phyloP scores from a whole-genome alignment of 1,284 basidiomycete species.

The Fomitopsis pinicola region DNA sequence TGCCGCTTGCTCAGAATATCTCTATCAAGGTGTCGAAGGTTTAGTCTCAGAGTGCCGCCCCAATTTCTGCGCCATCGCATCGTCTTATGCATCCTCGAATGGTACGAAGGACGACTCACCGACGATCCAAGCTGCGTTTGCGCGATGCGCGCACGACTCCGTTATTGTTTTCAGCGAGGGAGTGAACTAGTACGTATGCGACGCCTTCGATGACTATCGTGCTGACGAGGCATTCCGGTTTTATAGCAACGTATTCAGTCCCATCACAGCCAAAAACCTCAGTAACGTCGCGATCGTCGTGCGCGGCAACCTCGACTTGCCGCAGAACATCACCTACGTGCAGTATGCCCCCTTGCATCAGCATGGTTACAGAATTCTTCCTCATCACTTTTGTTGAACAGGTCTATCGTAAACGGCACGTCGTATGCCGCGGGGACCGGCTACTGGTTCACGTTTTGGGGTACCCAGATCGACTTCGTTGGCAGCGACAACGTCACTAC shows the following conservation, averaged over 20 bases:
- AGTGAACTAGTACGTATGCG: neutral
- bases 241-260: neutral
- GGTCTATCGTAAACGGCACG: conserved; percentile 1
- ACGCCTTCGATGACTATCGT: too few species aligned
- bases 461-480: neutral
- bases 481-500: neutral
- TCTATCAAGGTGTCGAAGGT: neutral
- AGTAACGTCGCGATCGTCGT: neutral
- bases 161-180: neutral
- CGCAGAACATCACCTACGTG: neutral
- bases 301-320: neutral
- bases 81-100: neutral
- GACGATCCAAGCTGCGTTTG: neutral
- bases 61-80: neutral
- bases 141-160: neutral
- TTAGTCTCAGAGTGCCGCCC: neutral
- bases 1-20: too few species aligned
- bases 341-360: neutral
- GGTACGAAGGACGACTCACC: neutral
- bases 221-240: neutral
- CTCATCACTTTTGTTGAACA: neutral
- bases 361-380: too few species aligned
- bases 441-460: neutral
- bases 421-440: neutral
- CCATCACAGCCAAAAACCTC: neutral